These are phyloP conservation scores for Microdochium nivale DNA, from an alignment of 2,329 filamentous ascomycete species.

Conservation along the genomic window DNA sequence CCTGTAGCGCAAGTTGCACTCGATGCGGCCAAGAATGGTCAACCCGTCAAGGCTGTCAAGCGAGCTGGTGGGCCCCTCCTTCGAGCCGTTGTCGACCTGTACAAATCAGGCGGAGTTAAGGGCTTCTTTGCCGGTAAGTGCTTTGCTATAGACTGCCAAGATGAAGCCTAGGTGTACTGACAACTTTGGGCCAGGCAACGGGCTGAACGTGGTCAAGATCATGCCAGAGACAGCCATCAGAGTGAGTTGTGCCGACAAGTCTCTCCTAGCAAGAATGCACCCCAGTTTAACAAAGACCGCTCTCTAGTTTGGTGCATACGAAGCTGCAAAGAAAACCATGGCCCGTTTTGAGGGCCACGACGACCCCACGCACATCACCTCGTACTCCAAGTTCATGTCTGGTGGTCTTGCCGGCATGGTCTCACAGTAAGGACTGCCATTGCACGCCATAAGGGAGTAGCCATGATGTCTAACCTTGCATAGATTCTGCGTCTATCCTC, in stretches of 20 bases:
- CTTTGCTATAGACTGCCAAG: not conserved
- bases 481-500: constrained; percentile 85
- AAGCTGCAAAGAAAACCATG: constrained; percentile 83
- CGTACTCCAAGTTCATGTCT: constrained; percentile 81
- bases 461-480: constrained; percentile 11
- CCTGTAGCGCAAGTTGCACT: constrained; percentile 46
- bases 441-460: not conserved
- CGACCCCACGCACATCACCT: constrained; percentile 70
- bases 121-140: constrained; percentile 84
- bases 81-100: constrained; percentile 69
- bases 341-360: constrained; percentile 81
- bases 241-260: constrained; percentile 17
- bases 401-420: constrained; percentile 91
- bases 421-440: constrained; percentile 57
- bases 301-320: constrained; percentile 76
- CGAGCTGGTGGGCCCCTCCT: constrained; percentile 62
- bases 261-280: not conserved
- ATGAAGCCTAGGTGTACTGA: constrained; percentile 2
- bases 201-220: constrained; percentile 92
- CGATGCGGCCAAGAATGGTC: constrained; percentile 61
- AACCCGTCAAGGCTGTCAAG: constrained; percentile 53
- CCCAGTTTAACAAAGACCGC: not conserved
- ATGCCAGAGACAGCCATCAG: constrained; percentile 99
- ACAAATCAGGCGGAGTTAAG: constrained; percentile 74
- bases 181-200: constrained; percentile 62